Conservation (phyloP, 768 basidiomycete genomes). For the Calocybe gangraenosa region DNA sequence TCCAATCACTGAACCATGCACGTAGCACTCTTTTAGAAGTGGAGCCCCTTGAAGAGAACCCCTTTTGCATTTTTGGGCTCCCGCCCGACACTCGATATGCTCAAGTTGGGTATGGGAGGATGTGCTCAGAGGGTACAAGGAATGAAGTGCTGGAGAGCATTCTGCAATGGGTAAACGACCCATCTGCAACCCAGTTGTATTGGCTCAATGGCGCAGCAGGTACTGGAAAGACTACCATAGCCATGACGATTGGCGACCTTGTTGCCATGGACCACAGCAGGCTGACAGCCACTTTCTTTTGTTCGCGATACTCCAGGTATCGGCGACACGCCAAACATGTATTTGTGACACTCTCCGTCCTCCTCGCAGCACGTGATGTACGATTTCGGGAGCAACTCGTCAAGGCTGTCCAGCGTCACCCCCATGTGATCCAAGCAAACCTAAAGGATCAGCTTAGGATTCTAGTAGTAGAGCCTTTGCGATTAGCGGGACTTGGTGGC, state of each 20-base stretch:
- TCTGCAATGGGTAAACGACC: conserved; percentile 12
- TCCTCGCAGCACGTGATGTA: conserved; percentile 8
- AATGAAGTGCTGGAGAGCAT: conserved; percentile 13
- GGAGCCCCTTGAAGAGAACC: conserved; percentile 3
- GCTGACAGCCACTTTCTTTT: conserved; percentile 20
- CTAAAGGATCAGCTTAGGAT: conserved; percentile 10
- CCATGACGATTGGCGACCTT: conserved; percentile 14
- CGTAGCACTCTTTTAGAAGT: not conserved
- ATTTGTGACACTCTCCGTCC: conserved; percentile 13
- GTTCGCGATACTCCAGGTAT: conserved; percentile 13
- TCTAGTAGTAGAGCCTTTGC: conserved; percentile 14
- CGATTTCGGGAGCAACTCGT: conserved; percentile 10
- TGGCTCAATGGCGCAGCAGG: conserved; percentile 21
- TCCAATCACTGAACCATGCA: not conserved
- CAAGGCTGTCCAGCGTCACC: conserved; percentile 4
- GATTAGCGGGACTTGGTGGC: conserved; percentile 1
- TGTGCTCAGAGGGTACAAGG: conserved; percentile 14
- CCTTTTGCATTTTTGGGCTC: conserved; percentile 12
- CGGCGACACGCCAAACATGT: conserved; percentile 13
- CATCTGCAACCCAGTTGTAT: conserved; percentile 10
- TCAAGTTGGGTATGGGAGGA: conserved; percentile 9
- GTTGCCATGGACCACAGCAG: conserved; percentile 12
- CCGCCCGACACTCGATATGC: conserved; percentile 10
- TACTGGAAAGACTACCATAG: conserved; percentile 19
- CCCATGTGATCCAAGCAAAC: conserved; percentile 1